Conservation (phyloP, 805 yeast genomes). For the Wickerhamomyces ciferrii region DNA sequence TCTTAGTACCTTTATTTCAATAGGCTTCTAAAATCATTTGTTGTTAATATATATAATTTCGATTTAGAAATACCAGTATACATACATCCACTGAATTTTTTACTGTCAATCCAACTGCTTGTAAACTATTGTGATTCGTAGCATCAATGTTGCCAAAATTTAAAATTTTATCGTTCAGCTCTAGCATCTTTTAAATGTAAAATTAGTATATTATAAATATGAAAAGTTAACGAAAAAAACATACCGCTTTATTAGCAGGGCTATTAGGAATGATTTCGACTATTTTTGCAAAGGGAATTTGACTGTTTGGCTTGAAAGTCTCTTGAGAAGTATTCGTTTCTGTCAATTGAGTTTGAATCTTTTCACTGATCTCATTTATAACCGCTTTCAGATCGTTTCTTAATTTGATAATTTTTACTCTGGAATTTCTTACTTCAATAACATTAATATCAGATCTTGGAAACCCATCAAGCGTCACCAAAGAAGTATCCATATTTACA, state of each 20-base stretch:
- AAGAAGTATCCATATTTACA: slow-evolving; percentile 57
- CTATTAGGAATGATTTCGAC: slow-evolving; percentile 42
- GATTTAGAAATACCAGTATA: slow-evolving; percentile 2
- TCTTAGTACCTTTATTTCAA: slow-evolving; percentile 27
- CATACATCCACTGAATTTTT: slow-evolving; percentile 30
- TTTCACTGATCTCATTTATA: slow-evolving; percentile 36
- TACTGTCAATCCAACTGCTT: slow-evolving; percentile 39
- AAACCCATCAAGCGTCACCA: slow-evolving; percentile 72
- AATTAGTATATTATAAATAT: neutral
- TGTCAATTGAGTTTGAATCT: neutral
- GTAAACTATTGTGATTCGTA: slow-evolving; percentile 47
- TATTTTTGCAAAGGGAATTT: slow-evolving; percentile 52
- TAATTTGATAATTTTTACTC: slow-evolving; percentile 61
- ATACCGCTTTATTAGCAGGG: slow-evolving; percentile 47
- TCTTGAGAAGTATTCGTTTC: neutral
- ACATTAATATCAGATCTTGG: slow-evolving; percentile 86
- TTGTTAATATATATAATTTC: too few species aligned
- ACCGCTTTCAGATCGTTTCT: slow-evolving; percentile 63
- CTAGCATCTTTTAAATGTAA: slow-evolving; percentile 37
- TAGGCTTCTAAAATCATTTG: slow-evolving; percentile 1
- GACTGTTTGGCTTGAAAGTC: neutral
- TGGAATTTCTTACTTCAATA: slow-evolving; percentile 52
- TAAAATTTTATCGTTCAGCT: slow-evolving; percentile 47
- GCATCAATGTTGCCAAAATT: slow-evolving; percentile 50
- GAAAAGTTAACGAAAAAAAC: slow-evolving; percentile 1